Conservation (phyloP, 257 asterid genomes). For the Lavandula angustifolia region DNA sequence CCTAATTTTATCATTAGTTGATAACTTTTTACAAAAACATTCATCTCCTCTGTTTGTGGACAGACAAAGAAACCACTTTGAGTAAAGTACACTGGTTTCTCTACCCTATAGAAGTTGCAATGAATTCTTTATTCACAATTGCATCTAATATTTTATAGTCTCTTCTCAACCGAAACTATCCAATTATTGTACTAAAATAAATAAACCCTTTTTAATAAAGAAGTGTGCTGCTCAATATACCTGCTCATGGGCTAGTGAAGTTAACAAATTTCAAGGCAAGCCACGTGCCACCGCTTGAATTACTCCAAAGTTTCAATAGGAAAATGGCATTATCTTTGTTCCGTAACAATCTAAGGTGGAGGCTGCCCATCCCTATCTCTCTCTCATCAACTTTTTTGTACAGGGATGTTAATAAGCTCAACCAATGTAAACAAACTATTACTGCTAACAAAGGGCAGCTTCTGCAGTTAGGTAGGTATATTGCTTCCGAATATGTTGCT, state of each 20-base stretch:
- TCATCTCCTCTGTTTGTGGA: neutral
- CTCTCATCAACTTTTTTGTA: conserved; percentile 29
- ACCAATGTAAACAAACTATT: conserved; percentile 46
- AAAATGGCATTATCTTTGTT: conserved; percentile 19
- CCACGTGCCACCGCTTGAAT: conserved; percentile 19
- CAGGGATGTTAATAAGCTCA: conserved; percentile 29
- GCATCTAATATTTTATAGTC: neutral
- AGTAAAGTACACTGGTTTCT: conserved; percentile 13
- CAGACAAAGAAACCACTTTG: conserved; percentile 33
- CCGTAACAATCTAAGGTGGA: conserved; percentile 34
- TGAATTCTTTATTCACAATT: neutral
- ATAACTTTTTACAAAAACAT: too few relatives aligned
- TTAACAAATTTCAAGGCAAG: neutral
- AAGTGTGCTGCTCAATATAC: conserved; percentile 26
- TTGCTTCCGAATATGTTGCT: conserved; percentile 34
- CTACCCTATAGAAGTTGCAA: too few relatives aligned
- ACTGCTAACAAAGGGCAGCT: neutral
- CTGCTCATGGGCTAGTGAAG: conserved; percentile 27
- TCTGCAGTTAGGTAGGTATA: neutral
- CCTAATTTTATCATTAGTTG: too few relatives aligned
- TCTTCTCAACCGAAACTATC: neutral
- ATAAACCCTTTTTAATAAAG: conserved; percentile 1
- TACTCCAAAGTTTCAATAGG: conserved; percentile 4
- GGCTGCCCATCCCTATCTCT: conserved; percentile 4
- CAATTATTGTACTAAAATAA: conserved; percentile 1